Base-by-base conservation (phyloP, 495 filamentous ascomycete genomes). In the Annulohypoxylon stygium region DNA sequence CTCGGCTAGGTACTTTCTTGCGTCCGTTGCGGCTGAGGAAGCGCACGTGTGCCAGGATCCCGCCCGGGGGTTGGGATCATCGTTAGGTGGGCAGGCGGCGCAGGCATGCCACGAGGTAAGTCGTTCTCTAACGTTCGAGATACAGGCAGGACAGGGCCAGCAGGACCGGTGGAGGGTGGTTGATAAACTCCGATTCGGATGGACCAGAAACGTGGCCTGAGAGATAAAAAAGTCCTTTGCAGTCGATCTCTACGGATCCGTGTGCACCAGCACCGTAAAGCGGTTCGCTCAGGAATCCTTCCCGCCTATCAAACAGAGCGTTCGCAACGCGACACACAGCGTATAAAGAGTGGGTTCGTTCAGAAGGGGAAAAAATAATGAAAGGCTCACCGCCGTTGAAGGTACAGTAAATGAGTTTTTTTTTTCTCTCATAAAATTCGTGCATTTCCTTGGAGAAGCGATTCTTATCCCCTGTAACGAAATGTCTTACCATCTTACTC, bases 21-120 rank as follows among this genome's bases (percentile, higher is more conserved):
- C 62, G 57, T 66, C 57, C 57, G 41, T 74, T 74, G 71, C 72
- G 72, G 67, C 67, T 75, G 67, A 71, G 16, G 51, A 68, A 68
- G 67, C 57, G 63, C 63, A 75, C 63, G 67, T 71, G 67, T 64
- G 53, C 25, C 53, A 67, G 67, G 72, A 70, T 67, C 55, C 61
- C 45, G 34, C 59, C 67, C 51, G 58, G 67, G 67, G 71, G 60
- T 36, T 53, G 55, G 30, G 59, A 67, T 73, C 64, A 59, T 54
- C 45, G 68, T 73, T 73, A 73, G 39, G 63, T 61, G 45, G 72
- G 51, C 58, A 45, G 51, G 67, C 67, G 67, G 59, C 63, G 67
- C 63, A 70, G 51, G 63, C 72, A 34, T 75, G 67, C 67, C 67
- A 71, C 67, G 67, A 65, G 67, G 63, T 55, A 65, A 63, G 63